Evolutionary conservation across 2,329 filamentous ascomycete genomes (phyloP).

Genomic region (Aspergillus transmontanensis): DNA sequence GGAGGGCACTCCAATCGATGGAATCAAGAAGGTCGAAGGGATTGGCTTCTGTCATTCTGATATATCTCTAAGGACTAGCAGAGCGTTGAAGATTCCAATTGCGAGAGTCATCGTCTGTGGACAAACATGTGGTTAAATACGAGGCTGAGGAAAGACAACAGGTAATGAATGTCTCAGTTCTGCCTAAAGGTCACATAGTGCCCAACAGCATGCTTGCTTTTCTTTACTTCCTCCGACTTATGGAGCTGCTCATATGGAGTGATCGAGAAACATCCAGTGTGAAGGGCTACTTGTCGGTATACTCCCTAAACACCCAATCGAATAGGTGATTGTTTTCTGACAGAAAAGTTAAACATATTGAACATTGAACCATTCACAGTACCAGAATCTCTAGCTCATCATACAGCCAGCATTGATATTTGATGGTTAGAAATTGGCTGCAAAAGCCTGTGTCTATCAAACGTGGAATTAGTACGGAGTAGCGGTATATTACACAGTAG

Average conservation of each 20-base stretch:
- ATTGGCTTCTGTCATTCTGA: neutral
- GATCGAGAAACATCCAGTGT: too few relatives aligned
- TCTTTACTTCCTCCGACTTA: too few relatives aligned
- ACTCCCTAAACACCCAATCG: neutral
- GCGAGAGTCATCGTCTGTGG: neutral
- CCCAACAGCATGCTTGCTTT: too few relatives aligned
- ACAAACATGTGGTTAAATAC: neutral
- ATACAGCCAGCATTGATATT: too few relatives aligned
- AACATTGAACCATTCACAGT: too few relatives aligned
- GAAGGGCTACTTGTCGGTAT: neutral
- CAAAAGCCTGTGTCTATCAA: neutral
- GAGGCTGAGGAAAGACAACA: neutral
- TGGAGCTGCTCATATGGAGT: too few relatives aligned
- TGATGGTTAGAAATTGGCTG: neutral
- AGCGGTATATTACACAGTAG: neutral
- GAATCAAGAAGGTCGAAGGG: slow-evolving; percentile 1
- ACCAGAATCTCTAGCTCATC: too few relatives aligned
- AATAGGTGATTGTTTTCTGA: too few relatives aligned
- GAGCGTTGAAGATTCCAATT: neutral
- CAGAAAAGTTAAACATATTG: neutral
- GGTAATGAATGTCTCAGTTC: too few relatives aligned
- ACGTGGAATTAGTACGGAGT: neutral
- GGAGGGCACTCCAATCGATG: slow-evolving; percentile 5
- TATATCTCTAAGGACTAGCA: neutral
- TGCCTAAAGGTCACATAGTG: too few relatives aligned